Evolutionary conservation across 768 basidiomycete genomes (phyloP).

Genomic region (Leccinum imitatum): DNA sequence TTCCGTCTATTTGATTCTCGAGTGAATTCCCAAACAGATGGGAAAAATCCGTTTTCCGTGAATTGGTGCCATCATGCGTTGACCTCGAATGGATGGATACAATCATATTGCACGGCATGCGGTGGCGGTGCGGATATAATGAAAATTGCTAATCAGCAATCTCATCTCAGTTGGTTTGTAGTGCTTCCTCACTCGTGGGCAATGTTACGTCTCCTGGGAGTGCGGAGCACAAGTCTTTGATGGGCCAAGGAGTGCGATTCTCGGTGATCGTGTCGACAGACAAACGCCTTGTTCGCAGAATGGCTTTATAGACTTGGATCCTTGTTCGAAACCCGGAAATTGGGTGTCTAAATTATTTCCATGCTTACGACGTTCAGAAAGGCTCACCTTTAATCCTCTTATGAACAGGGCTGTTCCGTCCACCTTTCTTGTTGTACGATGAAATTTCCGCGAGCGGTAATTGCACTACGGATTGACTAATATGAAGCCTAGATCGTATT

Average conservation of each 20-base stretch:
- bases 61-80: constrained; percentile 25
- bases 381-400: constrained; percentile 4
- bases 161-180: constrained; percentile 30
- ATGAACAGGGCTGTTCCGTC: constrained; percentile 16
- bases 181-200: constrained; percentile 26
- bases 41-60: constrained; percentile 14
- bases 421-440: constrained; percentile 28
- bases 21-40: background rate
- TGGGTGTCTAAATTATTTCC: constrained; percentile 18
- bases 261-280: constrained; percentile 15
- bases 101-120: constrained; percentile 25
- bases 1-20: background rate
- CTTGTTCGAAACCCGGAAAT: constrained; percentile 27
- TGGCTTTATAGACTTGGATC: constrained; percentile 14
- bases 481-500: constrained; percentile 25
- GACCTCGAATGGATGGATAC: constrained; percentile 17
- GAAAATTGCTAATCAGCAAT: constrained; percentile 26
- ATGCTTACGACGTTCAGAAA: constrained; percentile 6
- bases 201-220: constrained; percentile 29
- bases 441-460: constrained; percentile 32
- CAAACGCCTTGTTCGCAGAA: constrained; percentile 8
- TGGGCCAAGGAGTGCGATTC: constrained; percentile 17
- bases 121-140: constrained; percentile 31
- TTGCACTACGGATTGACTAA: constrained; percentile 28
- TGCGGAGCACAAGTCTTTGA: constrained; percentile 19